Evolutionary conservation across 257 asterid genomes (phyloP), one percentile per base, ranked within the genome.

Genomic region (Eustoma russellianum): DNA sequence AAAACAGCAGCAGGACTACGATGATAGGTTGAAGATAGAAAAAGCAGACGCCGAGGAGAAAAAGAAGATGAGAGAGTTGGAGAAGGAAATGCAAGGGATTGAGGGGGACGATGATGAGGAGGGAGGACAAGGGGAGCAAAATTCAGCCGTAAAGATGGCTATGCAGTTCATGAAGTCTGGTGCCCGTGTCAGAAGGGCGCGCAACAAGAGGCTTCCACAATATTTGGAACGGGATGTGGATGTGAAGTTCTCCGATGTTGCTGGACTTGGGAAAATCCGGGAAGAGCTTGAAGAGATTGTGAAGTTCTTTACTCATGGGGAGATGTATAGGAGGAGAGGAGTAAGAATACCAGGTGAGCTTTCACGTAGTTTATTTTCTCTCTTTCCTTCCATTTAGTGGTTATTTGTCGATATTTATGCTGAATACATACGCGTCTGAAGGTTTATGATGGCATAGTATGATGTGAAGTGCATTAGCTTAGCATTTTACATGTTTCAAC

Each of bases 241-340:
- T 74, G 96, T 86, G 56, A 91, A 91, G 78, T 91, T 91, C 69
- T 55, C 96, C 0, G 98, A 91, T 72, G 98, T 91, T 63, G 96
- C 96, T 3, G 98, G 98, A 68, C 96, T 91, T 55, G 98, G 98
- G 61, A 91, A 86, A 73, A 91, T 91, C 46, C 70, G 96, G 49
- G 85, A 81, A 53, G 98, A 91, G 84, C 98, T 91, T 64, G 98
- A 91, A 74, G 98, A 91, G 85, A 68, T 91, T 62, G 98, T 91
- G 60, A 86, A 91, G 68, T 91, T 91, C 80, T 91, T 91, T 63
- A 91, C 98, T n/a, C 98, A 91, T 28, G 95, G 95, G 55, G 98
- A 91, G 54, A 84, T 84, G 82, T 91, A 91, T 50, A 84, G 96
- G 17, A 77, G 98, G 74, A 90, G 98, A 66, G 98, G 98, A 52